Evolutionary conservation across 2,329 filamentous ascomycete genomes (phyloP).

Genomic region (Sporothrix phasma): DNA sequence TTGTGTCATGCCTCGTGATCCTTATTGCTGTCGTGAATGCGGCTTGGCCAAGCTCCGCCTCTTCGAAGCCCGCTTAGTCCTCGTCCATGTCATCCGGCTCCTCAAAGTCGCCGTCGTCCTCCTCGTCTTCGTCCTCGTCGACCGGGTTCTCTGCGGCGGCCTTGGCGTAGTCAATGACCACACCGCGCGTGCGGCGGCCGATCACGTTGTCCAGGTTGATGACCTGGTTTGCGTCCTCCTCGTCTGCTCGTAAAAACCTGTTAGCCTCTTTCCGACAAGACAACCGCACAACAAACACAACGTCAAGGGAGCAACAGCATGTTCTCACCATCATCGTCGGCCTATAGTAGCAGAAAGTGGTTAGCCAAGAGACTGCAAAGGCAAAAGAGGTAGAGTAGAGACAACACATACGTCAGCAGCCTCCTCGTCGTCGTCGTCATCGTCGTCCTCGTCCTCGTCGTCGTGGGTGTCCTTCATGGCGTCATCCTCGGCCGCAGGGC

Average conservation of each 20-base stretch:
- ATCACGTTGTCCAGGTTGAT: conserved; percentile 89
- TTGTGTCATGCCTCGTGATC: conserved; percentile 36
- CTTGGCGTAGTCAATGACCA: conserved; percentile 87
- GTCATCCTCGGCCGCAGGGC: conserved; percentile 43
- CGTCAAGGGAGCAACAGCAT: background rate
- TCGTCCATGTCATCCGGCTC: conserved; percentile 65
- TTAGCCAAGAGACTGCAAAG: background rate
- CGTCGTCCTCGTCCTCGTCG: conserved; percentile 58
- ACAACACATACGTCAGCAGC: conserved; percentile 22
- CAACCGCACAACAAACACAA: background rate
- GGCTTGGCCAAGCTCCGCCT: background rate
- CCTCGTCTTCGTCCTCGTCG: conserved; percentile 73
- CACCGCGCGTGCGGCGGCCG: conserved; percentile 79
- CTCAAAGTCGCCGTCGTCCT: conserved; percentile 58
- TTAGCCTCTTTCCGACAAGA: background rate
- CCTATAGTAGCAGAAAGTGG: background rate
- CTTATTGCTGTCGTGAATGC: background rate
- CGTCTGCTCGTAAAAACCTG: conserved; percentile 35
- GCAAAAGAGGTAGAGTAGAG: background rate
- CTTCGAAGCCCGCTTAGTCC: conserved; percentile 25
- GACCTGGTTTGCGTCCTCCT: conserved; percentile 79
- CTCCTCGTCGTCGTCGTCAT: conserved; percentile 57
- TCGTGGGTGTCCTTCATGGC: conserved; percentile 55
- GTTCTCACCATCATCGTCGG: conserved; percentile 29
- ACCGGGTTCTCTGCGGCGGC: conserved; percentile 68